Base-by-base conservation (phyloP, 371 early-diverging fungal genomes). In the Actinomortierella wolfii region DNA sequence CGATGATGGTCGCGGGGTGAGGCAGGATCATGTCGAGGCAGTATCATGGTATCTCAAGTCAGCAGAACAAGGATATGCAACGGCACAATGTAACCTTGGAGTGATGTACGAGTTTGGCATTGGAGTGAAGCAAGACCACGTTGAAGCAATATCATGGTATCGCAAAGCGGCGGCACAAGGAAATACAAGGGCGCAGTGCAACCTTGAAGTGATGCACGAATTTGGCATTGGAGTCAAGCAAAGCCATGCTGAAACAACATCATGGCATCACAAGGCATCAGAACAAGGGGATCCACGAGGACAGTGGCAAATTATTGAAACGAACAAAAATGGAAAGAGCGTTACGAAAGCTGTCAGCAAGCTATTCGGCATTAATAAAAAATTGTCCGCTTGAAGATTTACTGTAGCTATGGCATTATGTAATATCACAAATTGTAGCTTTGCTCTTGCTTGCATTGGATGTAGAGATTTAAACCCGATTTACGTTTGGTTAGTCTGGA, bases 51-150 rank as follows among this genome's bases (percentile, higher is more conserved):
- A n/a, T n/a, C n/a, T n/a, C n/a, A n/a, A n/a, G n/a, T n/a, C n/a
- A n/a, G n/a, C n/a, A n/a, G n/a, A n/a, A n/a, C n/a, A n/a, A n/a
- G n/a, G n/a, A n/a, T n/a, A n/a, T n/a, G n/a, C n/a, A n/a, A n/a
- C n/a, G n/a, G n/a, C n/a, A n/a, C 92, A 88, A 79, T 92, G 92
- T 65, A n/a, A n/a, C n/a, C 80, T 93, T 2, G 95, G 92, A 5
- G 91, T 87, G 56, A 94, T 92, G 64, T 86, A 88, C 57, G 90
- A 93, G 75, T 88, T 90, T 57, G 96, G 94, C 21, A 87, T 93
- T 51, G 96, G 96, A 17, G 76, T 85, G 0, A 60, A 67, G 3
- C 82, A 81, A 58, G 81, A 92, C 73, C 78, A 85, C 51, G 67
- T 58, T 14, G 57, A 79, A 50, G 94, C 89, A 17, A 82, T 88